A percentile compares a stretch with the other conserved stretches of the same genome.
phyloP scores from a whole-genome alignment of 768 basidiomycete genomes.

The Tricholoma bakamatsutake region DNA sequence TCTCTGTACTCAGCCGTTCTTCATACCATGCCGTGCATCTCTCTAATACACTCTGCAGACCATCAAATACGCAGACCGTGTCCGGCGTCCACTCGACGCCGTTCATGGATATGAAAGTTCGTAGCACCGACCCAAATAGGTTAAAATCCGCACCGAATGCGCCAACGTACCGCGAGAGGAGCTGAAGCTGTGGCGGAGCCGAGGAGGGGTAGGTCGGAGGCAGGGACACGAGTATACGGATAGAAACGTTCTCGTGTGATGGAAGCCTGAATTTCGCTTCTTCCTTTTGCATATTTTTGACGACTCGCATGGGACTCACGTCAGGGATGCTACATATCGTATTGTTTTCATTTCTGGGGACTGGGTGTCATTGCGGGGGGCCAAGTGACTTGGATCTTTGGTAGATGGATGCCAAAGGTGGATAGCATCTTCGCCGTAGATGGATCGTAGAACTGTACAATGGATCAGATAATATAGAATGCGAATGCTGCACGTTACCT shows the following conservation, averaged over 20 bases:
- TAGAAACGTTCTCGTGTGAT: constrained; percentile 44
- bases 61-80: constrained; percentile 81
- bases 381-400: constrained; percentile 10
- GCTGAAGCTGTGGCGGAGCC: constrained; percentile 75
- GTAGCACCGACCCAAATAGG: constrained; percentile 72
- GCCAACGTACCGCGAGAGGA: constrained; percentile 80
- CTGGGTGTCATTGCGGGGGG: constrained; percentile 8
- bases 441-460: constrained; percentile 65
- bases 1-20: constrained; percentile 52
- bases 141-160: constrained; percentile 67
- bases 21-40: constrained; percentile 65
- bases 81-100: constrained; percentile 77
- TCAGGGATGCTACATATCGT: constrained; percentile 61
- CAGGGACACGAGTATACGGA: constrained; percentile 54
- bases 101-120: constrained; percentile 72
- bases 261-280: constrained; percentile 40
- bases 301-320: constrained; percentile 36
- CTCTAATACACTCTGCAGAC: constrained; percentile 71
- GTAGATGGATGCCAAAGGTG: constrained; percentile 46
- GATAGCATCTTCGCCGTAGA: constrained; percentile 69
- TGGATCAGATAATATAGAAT: background rate
- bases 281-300: constrained; percentile 5
- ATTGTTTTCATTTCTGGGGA: constrained; percentile 30
- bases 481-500: constrained; percentile 21
- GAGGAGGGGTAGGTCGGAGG: constrained; percentile 57